Base-by-base conservation (phyloP, 495 filamentous ascomycete species). In the Penicillium psychrofluorescens region DNA sequence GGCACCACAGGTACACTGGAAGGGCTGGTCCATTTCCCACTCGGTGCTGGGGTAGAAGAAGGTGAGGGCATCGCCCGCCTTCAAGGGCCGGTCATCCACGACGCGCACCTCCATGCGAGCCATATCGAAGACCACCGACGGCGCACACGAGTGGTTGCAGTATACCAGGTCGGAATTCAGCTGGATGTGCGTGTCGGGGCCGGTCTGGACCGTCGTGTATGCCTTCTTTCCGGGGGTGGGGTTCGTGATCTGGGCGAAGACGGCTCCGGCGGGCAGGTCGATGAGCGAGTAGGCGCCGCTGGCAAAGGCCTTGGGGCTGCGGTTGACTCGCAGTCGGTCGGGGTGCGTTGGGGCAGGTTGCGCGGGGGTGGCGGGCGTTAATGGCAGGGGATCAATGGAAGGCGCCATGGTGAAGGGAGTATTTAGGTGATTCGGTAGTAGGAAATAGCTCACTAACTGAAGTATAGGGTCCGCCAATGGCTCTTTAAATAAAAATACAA, bases 21-120 rank as follows among this genome's bases (percentile, higher is more conserved):
- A 89, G 12, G 79, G 67, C 64, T 88, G 83, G 35, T 78, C 78
- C 84, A 88, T 88, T 45, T 74, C 54, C 81, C 81, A 89, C 62
- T 89, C 85, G 4, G 83, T 82, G 43, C 76, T 82, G 7, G 85
- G 85, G 56, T 89, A 89, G 67, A 89, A 89, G 71, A 86, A 88
- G 43, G 84, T 88, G 35, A 88, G 60, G 43, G 80, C 75, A 41
- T 88, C 78, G 30, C 82, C 84, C 2, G 50, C 55, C 38, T 72
- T 61, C 50, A 71, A 41, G 22, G 85, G 68, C 31, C 75, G 74
- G 12, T 73, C 64, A 10, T 75, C 75, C 3, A 64, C 62, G 0
- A 78, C 84, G 11, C 84, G 68, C 51, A 88, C 68, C 51, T 77
- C 74, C 66, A 79, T 72, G 49, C 69, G 70, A 35, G 56, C 56